Evolutionary conservation across 345 rosid genomes (phyloP).

Genomic region (Lumnitzera racemosa): DNA sequence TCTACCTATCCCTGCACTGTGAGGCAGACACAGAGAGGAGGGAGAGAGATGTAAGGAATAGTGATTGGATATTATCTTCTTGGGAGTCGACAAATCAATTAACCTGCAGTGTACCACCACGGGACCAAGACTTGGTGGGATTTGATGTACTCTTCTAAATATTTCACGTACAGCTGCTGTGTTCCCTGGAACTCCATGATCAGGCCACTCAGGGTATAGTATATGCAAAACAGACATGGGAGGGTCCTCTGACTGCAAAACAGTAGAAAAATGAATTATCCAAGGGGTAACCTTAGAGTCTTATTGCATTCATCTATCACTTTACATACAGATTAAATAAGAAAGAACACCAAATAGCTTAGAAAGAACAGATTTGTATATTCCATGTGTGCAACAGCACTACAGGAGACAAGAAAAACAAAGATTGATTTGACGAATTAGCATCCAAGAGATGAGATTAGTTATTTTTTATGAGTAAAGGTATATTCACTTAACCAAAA

Average conservation of each 20-base stretch:
- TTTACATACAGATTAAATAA: too few species aligned
- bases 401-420: too few species aligned
- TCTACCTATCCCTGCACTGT: slow-evolving; percentile 99
- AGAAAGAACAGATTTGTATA: too few species aligned
- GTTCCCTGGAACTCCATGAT: slow-evolving; percentile 87
- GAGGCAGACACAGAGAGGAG: slow-evolving; percentile 14
- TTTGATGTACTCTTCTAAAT: slow-evolving; percentile 44
- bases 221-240: slow-evolving; percentile 68
- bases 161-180: slow-evolving; percentile 76
- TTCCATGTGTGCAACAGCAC: too few species aligned
- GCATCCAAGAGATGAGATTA: too few species aligned
- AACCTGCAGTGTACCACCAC: slow-evolving; percentile 98
- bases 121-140: slow-evolving; percentile 67
- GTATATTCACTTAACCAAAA: too few species aligned
- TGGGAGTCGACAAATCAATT: slow-evolving; percentile 3
- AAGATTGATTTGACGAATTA: too few species aligned
- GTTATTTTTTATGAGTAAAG: too few species aligned
- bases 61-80: not conserved
- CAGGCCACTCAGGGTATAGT: slow-evolving; percentile 96
- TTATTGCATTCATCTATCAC: too few species aligned
- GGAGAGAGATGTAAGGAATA: not conserved
- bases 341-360: too few species aligned
- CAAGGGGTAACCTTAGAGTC: not conserved
- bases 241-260: slow-evolving; percentile 52
- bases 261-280: slow-evolving; percentile 2